phyloP scores from a whole-genome alignment of 805 yeast species.

The Cyberlindnera sargentensis region DNA sequence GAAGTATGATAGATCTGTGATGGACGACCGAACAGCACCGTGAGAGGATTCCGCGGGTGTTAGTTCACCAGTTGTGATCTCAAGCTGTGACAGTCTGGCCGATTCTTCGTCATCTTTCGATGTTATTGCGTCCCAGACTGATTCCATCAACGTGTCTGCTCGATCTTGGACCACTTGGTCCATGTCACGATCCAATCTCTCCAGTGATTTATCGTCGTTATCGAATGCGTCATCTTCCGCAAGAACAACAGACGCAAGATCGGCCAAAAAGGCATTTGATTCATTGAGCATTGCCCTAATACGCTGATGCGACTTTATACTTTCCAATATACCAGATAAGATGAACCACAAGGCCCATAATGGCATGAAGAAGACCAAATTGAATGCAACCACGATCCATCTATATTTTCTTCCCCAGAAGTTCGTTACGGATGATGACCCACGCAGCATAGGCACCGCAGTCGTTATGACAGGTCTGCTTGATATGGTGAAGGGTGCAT shows the following conservation, averaged over 20 bases:
- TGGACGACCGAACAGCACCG: constrained; percentile 19
- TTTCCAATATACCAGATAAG: constrained; percentile 35
- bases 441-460: no score
- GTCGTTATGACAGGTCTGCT: constrained; percentile 10
- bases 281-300: constrained; percentile 24
- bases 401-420: constrained; percentile 34
- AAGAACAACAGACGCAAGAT: constrained; percentile 11
- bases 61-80: constrained; percentile 4
- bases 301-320: constrained; percentile 33
- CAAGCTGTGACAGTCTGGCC: constrained; percentile 16
- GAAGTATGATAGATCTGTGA: constrained; percentile 24
- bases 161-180: constrained; percentile 47
- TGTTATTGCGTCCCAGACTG: constrained; percentile 52
- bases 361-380: constrained; percentile 50
- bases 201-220: constrained; percentile 10
- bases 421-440: constrained; percentile 8
- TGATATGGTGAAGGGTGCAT: constrained; percentile 33
- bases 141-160: constrained; percentile 58
- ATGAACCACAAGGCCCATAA: constrained; percentile 56
- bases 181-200: constrained; percentile 24
- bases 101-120: constrained; percentile 23
- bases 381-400: constrained; percentile 42
- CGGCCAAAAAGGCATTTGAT: constrained; percentile 20
- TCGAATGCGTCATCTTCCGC: constrained; percentile 9
- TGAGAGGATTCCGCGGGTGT: not conserved